Evolutionary conservation across 768 basidiomycete species (phyloP), one percentile per base, ranked within the genome.

Genomic region (Austroboletus eburneus): DNA sequence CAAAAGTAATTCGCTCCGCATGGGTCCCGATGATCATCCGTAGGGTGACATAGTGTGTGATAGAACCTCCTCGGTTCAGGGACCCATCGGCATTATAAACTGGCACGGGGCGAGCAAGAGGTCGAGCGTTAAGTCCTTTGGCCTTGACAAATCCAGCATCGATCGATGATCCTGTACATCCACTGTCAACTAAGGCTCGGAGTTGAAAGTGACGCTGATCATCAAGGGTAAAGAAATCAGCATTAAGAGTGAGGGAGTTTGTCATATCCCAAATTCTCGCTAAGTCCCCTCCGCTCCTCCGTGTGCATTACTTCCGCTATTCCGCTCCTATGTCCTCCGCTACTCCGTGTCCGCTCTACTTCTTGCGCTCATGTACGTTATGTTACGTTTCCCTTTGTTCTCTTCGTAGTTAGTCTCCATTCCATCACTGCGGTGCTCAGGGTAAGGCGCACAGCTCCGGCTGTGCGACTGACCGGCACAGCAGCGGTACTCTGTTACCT

Each of bases 161-260:
- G n/a, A 63, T 54, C 17, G 49, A 58, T 4, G 52, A 61, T 0
- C 57, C 57, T 2, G 57, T 64, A 21, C 52, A 48, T 1, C 63
- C 59, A 24, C 54, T 56, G 24, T 62, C 55, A 5, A 64, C 10
- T 2, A 64, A 38, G 9, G 43, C 47, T 0, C 22, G 2, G 1
- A 29, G 1, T 5, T 24, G 12, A 9, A 48, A 35, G 5, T 4
- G 7, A 3, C 23, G 9, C 8, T 32, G 21, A 24, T 48, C 47
- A 25, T 52, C 46, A 1, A 52, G 5, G 2, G 42, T 52, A 2
- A 22, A 44, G 7, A 50, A 22, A 10, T 32, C 14, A 13, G 35
- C 33, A 10, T 9, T 3, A 1, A 46, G 3, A 8, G 21, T 35
- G 5, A 51, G 21, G 5, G 41, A 51, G 18, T 30, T 47, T 30